Evolutionary conservation across 345 rosid species (phyloP).

Genomic region (Salix dunnii): DNA sequence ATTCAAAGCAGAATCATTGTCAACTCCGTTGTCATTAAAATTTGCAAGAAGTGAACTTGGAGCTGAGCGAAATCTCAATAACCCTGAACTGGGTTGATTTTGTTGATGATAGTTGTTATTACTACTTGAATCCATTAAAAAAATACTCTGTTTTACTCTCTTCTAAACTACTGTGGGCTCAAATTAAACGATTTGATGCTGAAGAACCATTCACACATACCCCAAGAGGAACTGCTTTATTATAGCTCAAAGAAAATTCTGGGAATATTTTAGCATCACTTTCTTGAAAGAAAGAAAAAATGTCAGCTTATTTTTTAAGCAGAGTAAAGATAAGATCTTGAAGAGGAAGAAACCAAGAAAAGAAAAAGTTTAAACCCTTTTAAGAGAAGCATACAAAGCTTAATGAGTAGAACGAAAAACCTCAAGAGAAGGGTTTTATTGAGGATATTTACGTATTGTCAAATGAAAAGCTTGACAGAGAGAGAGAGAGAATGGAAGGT

Average conservation of each 20-base stretch:
- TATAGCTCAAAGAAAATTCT: constrained; percentile 17
- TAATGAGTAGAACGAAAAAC: not conserved
- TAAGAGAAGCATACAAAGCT: constrained; percentile 3
- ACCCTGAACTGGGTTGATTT: constrained; percentile 55
- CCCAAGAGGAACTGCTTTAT: constrained; percentile 1
- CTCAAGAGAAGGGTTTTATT: not conserved
- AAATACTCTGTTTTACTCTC: constrained; percentile 12
- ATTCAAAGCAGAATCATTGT: constrained; percentile 33
- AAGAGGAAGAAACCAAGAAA: constrained; percentile 50
- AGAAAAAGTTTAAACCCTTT: constrained; percentile 18
- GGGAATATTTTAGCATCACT: constrained; percentile 40
- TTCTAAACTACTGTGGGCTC: not conserved
- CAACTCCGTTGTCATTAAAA: constrained; percentile 28
- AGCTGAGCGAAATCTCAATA: constrained; percentile 81
- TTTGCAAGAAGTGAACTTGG: constrained; percentile 57
- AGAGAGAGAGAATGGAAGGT: not conserved
- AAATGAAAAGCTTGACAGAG: constrained; percentile 3
- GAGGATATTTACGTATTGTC: not conserved
- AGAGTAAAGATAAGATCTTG: constrained; percentile 70
- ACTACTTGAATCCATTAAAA: constrained; percentile 58
- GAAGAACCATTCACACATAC: constrained; percentile 22
- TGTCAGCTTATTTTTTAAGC: constrained; percentile 63
- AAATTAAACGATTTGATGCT: constrained; percentile 20
- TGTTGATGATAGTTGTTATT: constrained; percentile 35
- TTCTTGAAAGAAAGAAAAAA: constrained; percentile 21